phyloP scores from a whole-genome alignment of 23 red algal genomes.

The Pyropia yezoensis region DNA sequence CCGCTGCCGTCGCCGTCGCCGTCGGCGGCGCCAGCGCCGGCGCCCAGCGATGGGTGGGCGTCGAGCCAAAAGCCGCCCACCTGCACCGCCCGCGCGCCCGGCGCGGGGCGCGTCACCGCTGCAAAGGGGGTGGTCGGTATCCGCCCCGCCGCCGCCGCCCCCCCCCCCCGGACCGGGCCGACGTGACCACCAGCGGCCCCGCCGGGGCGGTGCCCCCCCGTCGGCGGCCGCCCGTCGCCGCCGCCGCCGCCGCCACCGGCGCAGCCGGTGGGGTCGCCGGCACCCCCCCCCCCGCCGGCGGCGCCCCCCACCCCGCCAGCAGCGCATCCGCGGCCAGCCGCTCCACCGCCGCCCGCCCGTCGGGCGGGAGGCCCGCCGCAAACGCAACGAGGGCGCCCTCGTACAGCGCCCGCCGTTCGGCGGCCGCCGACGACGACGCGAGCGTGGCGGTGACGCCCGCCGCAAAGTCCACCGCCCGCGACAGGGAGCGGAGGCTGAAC shows the following conservation, averaged over 20 bases:
- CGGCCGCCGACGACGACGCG: not conserved
- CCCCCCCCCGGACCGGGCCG: too few relatives aligned
- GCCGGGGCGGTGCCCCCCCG: too few relatives aligned
- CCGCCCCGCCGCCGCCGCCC: too few relatives aligned
- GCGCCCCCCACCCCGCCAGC: too few relatives aligned
- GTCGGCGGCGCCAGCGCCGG: not conserved
- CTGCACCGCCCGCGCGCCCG: not conserved
- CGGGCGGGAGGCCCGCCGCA: slow-evolving; percentile 40
- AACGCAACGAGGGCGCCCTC: slow-evolving; percentile 80
- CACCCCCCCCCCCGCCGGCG: too few relatives aligned
- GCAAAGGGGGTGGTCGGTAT: too few relatives aligned
- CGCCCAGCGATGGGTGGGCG: not conserved
- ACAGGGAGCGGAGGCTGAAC: slow-evolving; percentile 67
- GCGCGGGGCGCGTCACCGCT: not conserved
- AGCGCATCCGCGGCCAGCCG: too few relatives aligned
- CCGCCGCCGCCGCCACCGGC: too few relatives aligned
- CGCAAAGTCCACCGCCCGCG: slow-evolving; percentile 66
- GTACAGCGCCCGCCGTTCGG: slow-evolving; percentile 47
- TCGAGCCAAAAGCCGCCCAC: slow-evolving; percentile 8
- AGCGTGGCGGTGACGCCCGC: not conserved
- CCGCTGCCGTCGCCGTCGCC: too few relatives aligned
- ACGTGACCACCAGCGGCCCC: too few relatives aligned
- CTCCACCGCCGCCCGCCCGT: not conserved
- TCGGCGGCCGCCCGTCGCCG: too few relatives aligned
- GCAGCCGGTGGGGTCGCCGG: too few relatives aligned